Evolutionary conservation across 306 rosid genomes (phyloP).

Genomic region (Senna tora): DNA sequence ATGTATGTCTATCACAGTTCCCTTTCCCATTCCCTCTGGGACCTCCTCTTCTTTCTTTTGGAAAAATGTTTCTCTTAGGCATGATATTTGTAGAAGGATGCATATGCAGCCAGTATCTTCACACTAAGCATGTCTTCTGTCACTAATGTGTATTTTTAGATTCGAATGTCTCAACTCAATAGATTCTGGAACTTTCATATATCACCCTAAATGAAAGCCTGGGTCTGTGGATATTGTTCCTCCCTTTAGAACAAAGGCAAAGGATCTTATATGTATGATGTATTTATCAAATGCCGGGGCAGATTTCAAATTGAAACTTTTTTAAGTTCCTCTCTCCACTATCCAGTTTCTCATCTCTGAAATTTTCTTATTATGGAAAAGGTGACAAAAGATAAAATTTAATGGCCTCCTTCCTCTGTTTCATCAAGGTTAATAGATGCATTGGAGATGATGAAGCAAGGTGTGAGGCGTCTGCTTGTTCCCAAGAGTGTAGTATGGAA

Average conservation of each 20-base stretch:
- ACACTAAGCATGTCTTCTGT: background rate
- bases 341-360: background rate
- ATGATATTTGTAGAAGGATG: background rate
- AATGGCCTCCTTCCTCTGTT: background rate
- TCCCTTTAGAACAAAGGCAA: slow-evolving; percentile 20
- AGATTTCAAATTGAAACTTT: slow-evolving; percentile 20
- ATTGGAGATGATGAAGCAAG: slow-evolving; percentile 97
- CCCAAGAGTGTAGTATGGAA: slow-evolving; percentile 85
- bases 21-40: background rate
- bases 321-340: background rate
- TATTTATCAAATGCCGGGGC: slow-evolving; percentile 10
- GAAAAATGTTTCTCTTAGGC: background rate
- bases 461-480: slow-evolving; percentile 89
- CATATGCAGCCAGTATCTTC: slow-evolving; percentile 12
- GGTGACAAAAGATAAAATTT: slow-evolving; percentile 1
- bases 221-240: slow-evolving; percentile 30
- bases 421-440: slow-evolving; percentile 87
- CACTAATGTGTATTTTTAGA: slow-evolving; percentile 12
- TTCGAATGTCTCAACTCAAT: slow-evolving; percentile 29
- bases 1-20: slow-evolving; percentile 1
- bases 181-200: slow-evolving; percentile 27
- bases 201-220: slow-evolving; percentile 20
- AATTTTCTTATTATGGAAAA: slow-evolving; percentile 8
- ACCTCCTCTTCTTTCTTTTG: background rate
- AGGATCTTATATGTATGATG: slow-evolving; percentile 8